phyloP scores from a whole-genome alignment of 352 stramenopile genomes.

The Aphanomyces cochlioides region DNA sequence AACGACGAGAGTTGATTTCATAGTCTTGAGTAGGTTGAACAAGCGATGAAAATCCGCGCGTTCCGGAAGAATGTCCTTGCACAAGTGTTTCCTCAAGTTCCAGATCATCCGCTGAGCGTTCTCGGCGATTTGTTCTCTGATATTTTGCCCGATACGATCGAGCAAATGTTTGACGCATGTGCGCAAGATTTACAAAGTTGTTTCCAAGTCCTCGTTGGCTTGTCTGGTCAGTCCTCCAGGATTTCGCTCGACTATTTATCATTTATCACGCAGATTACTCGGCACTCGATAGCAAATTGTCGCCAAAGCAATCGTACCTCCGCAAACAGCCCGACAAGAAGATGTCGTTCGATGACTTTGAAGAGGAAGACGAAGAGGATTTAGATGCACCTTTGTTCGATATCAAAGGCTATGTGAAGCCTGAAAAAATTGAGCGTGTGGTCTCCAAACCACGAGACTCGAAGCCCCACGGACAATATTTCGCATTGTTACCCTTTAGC shows the following conservation, averaged over 20 bases:
- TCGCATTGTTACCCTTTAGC: no score
- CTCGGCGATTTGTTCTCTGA: conserved; percentile 25
- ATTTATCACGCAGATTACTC: conserved; percentile 14
- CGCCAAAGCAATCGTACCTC: conserved; percentile 16
- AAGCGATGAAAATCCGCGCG: conserved; percentile 27
- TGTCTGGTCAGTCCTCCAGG: conserved; percentile 5
- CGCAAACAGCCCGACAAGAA: neutral
- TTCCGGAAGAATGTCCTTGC: conserved; percentile 26
- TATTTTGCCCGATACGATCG: conserved; percentile 24
- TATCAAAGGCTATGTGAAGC: conserved; percentile 16
- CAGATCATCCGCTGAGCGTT: neutral
- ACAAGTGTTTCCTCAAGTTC: conserved; percentile 3
- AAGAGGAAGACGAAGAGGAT: conserved; percentile 22
- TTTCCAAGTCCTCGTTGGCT: conserved; percentile 25
- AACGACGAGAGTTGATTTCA: neutral
- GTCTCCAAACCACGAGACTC: neutral
- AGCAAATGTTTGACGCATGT: conserved; percentile 27
- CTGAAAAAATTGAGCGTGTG: neutral
- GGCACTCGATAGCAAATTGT: conserved; percentile 11
- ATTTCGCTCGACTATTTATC: no score
- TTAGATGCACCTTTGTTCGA: conserved; percentile 8
- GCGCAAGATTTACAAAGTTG: conserved; percentile 26
- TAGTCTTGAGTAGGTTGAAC: conserved; percentile 12
- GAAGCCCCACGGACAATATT: no score
- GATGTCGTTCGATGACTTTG: neutral